phyloP scores from a whole-genome alignment of 176 grass and related monocot species.

The Oryza officinalis region DNA sequence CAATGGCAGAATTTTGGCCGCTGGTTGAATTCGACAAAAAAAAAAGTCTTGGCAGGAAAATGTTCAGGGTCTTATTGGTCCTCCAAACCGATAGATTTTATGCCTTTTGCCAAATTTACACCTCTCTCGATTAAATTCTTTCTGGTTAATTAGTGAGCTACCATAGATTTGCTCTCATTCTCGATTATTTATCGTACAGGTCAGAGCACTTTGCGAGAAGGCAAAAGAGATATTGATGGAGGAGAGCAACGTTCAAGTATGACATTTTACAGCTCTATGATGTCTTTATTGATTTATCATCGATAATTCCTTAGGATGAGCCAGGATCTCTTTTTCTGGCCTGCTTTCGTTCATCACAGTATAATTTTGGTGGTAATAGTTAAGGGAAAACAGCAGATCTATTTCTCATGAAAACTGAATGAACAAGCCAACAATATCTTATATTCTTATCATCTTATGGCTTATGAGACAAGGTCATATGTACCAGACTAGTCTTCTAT shows the following conservation, averaged over 20 bases:
- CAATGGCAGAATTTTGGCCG: not conserved
- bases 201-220: constrained; percentile 88
- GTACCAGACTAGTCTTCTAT: not conserved
- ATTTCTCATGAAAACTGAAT: not conserved
- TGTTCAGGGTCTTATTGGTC: not conserved
- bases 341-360: not conserved
- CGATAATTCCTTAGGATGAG: no score
- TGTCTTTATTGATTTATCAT: not conserved
- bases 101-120: not conserved
- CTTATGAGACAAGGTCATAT: not conserved
- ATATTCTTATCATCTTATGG: not conserved
- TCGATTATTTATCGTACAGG: constrained; percentile 36
- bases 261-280: not conserved
- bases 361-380: not conserved
- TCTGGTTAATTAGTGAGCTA: not conserved
- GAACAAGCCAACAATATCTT: not conserved
- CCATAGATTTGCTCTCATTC: constrained; percentile 6
- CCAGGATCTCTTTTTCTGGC: not conserved
- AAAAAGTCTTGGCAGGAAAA: not conserved
- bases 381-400: not conserved
- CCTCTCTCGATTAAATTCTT: not conserved
- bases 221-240: constrained; percentile 98
- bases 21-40: not conserved
- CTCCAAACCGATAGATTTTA: not conserved
- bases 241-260: constrained; percentile 96